A percentile compares a stretch with the other conserved stretches of the same genome.
Evolutionary conservation across 2,329 filamentous ascomycete species (phyloP).

Genomic region (Verruconis gallopava): DNA sequence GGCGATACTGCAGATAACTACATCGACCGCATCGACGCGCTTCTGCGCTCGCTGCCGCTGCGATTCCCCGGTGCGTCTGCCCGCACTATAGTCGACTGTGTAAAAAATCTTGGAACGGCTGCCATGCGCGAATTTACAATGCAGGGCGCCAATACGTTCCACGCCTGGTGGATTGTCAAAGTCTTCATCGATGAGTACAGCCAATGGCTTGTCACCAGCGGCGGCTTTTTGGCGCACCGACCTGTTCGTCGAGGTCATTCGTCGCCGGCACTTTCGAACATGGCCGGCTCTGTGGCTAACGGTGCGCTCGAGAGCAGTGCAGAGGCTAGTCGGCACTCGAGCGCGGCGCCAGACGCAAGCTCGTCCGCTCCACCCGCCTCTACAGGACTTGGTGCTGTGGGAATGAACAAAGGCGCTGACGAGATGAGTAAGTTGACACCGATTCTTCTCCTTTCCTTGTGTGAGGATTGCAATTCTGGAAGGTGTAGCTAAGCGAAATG

Average conservation of each 20-base stretch:
- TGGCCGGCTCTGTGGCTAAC: not conserved
- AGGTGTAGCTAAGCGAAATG: too few relatives aligned
- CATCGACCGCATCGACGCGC: constrained; percentile 65
- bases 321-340: not conserved
- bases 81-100: constrained; percentile 61
- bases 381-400: not conserved
- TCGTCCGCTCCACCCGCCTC: not conserved
- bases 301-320: not conserved
- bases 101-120: constrained; percentile 62
- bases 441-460: too few relatives aligned
- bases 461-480: too few relatives aligned
- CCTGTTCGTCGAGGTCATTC: not conserved
- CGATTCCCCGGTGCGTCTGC: constrained; percentile 64
- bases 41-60: constrained; percentile 53
- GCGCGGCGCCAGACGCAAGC: not conserved
- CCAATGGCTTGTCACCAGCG: constrained; percentile 76
- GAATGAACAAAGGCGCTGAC: not conserved
- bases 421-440: constrained; percentile 3
- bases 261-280: constrained; percentile 4
- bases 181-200: constrained; percentile 95
- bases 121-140: constrained; percentile 74
- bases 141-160: constrained; percentile 64
- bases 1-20: constrained; percentile 42
- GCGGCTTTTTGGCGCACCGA: constrained; percentile 55
- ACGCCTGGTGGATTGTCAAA: constrained; percentile 92